Evolutionary conservation across 805 yeast species (phyloP).

Genomic region (Saccharomycopsis vini): DNA sequence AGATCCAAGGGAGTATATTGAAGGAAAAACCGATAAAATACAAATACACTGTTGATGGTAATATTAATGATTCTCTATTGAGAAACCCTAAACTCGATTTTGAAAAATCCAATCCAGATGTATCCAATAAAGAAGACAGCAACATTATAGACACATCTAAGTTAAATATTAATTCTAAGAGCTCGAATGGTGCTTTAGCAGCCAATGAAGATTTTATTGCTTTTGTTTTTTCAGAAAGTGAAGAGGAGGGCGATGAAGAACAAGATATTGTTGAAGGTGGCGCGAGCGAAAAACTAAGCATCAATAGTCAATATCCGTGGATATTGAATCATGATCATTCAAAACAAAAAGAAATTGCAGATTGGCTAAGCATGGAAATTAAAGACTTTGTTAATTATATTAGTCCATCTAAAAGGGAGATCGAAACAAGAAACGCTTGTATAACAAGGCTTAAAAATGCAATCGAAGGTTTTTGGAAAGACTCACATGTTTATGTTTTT

Average conservation of each 20-base stretch:
- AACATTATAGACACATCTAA: no score
- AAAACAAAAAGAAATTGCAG: constrained; percentile 65
- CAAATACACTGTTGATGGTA: no score
- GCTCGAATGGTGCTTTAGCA: constrained; percentile 28
- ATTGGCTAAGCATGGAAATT: constrained; percentile 82
- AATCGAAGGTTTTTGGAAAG: constrained; percentile 58
- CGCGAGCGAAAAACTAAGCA: constrained; percentile 2
- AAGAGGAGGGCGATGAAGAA: constrained; percentile 22
- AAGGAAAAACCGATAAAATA: no score
- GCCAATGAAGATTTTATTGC: constrained; percentile 36
- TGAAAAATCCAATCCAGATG: no score
- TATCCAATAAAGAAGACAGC: no score
- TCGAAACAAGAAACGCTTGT: constrained; percentile 53
- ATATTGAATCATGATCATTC: constrained; percentile 69
- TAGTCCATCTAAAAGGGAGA: constrained; percentile 75
- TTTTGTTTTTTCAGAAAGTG: constrained; percentile 27
- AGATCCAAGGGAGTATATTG: no score
- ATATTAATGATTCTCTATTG: no score
- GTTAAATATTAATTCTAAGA: no score
- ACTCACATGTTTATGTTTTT: constrained; percentile 73
- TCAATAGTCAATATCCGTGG: constrained; percentile 47
- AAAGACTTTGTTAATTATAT: constrained; percentile 76
- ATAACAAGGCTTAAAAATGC: constrained; percentile 50
- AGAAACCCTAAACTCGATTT: no score
- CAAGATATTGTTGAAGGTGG: constrained; percentile 21